Evolutionary conservation across 2,329 filamentous ascomycete species (phyloP), one percentile per base, ranked within the genome.

Genomic region (Calonectria pteridis): DNA sequence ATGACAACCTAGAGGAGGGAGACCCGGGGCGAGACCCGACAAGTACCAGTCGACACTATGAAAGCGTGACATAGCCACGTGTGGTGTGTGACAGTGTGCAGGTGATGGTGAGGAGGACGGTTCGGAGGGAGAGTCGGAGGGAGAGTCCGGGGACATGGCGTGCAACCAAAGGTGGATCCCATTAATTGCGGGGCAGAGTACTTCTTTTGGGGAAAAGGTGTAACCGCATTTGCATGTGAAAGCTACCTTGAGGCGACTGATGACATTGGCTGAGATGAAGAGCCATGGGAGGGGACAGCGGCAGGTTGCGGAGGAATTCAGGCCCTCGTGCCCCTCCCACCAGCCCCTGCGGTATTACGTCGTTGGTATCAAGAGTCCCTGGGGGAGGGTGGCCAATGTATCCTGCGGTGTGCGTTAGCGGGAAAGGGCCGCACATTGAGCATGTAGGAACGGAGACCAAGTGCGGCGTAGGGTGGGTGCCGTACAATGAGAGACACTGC

Each of bases 51-150:
- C 29, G 9, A 40, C 43, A 37, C 28, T 31, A 33, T n/a, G 20
- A 53, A 49, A 33, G 67, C 37, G 28, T 59, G 51, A 49, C 37
- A 55, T 43, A 31, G 6, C 51, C 33, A 49, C 51, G 67, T 37
- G 40, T 63, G 31, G 55, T 46, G 53, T 31, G 31, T 40, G 46
- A 37, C n/a, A 16, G 68, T 64, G 53, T 51, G 55, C n/a, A 31
- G 64, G 59, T 76, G 62, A 76, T 58, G 63, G 74, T 65, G 64
- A 75, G 69, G 67, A 26, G 31, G 49, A 55, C 64, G 13, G 35
- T 50, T 26, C 49, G 18, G 31, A 33, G 49, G 28, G 16, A 66
- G 46, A 66, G 40, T 64, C 40, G 28, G 37, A 23, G 43, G 20
- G 43, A 11, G 18, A 6, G 37, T 43, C 16, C 14, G 37, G 16